Evolutionary conservation across 2,329 filamentous ascomycete species (phyloP).

Genomic region (Cladosporium oxysporum): DNA sequence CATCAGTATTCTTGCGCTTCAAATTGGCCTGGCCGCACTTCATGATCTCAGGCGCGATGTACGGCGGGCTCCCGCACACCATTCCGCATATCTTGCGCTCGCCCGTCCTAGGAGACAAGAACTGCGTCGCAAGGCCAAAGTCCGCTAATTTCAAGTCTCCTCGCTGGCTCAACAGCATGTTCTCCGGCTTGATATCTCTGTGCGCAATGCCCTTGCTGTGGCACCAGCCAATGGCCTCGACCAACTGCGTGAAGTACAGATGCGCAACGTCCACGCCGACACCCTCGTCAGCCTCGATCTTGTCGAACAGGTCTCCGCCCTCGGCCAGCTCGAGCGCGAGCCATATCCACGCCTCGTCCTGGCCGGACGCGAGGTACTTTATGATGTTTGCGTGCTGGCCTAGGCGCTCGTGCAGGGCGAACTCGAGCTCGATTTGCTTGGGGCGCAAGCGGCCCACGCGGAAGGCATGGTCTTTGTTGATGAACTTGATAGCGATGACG

Average conservation of each 20-base stretch:
- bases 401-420: constrained; percentile 84
- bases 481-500: constrained; percentile 96
- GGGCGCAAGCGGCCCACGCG: constrained; percentile 83
- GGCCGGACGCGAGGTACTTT: constrained; percentile 83
- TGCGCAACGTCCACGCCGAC: constrained; percentile 95
- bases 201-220: constrained; percentile 95
- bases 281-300: constrained; percentile 96
- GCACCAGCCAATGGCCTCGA: constrained; percentile 90
- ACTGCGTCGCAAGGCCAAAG: constrained; percentile 93
- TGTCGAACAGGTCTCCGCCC: constrained; percentile 96
- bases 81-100: constrained; percentile 79
- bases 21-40: constrained; percentile 49
- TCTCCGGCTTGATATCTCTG: constrained; percentile 76
- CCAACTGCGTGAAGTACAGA: constrained; percentile 90
- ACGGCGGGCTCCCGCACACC: constrained; percentile 92
- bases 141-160: constrained; percentile 93
- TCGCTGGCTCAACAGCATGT: constrained; percentile 81
- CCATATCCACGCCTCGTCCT: constrained; percentile 88
- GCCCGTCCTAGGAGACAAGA: constrained; percentile 74
- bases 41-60: constrained; percentile 92
- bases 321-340: constrained; percentile 97
- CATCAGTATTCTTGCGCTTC: constrained; percentile 47
- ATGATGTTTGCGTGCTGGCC: constrained; percentile 86
- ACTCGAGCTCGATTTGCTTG: constrained; percentile 90
- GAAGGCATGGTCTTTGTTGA: constrained; percentile 93